Evolutionary conservation across 495 filamentous ascomycete genomes (phyloP).

Genomic region (Eremomyces bilateralis): DNA sequence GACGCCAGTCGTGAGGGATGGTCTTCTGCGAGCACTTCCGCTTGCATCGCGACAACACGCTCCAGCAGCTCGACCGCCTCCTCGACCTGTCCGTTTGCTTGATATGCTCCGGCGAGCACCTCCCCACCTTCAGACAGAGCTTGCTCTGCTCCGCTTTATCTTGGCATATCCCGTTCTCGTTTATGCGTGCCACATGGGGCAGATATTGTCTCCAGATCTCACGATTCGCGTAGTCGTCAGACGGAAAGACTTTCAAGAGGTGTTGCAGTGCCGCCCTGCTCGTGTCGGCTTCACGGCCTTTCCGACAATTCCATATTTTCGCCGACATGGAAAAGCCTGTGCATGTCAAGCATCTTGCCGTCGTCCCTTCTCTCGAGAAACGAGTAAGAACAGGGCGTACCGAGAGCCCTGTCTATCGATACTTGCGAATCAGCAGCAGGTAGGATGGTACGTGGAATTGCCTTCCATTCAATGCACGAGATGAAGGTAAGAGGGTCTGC

Average conservation of each 20-base stretch:
- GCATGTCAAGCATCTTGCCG: slow-evolving; percentile 9
- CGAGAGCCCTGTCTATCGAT: slow-evolving; percentile 9
- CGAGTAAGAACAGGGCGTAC: slow-evolving; percentile 11
- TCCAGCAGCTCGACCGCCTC: slow-evolving; percentile 14
- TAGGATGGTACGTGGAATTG: slow-evolving; percentile 14
- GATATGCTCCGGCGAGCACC: slow-evolving; percentile 16
- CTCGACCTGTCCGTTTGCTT: slow-evolving; percentile 10
- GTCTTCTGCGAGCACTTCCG: not conserved
- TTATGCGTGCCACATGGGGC: slow-evolving; percentile 16
- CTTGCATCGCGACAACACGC: slow-evolving; percentile 16
- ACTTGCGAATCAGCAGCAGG: slow-evolving; percentile 9
- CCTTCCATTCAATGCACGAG: slow-evolving; percentile 17
- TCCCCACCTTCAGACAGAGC: slow-evolving; percentile 8
- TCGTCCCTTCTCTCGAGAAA: slow-evolving; percentile 9
- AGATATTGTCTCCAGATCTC: slow-evolving; percentile 14
- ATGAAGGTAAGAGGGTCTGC: slow-evolving; percentile 12
- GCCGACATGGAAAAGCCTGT: slow-evolving; percentile 16
- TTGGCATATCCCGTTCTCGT: slow-evolving; percentile 1
- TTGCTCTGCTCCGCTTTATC: slow-evolving; percentile 2
- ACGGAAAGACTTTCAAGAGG: slow-evolving; percentile 11
- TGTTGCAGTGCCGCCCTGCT: slow-evolving; percentile 4
- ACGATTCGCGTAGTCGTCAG: slow-evolving; percentile 8
- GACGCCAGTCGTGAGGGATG: not conserved
- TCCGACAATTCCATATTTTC: slow-evolving; percentile 15
- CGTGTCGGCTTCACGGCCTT: not conserved